A percentile compares a stretch with the other conserved stretches of the same genome.
These are phyloP conservation scores for Meyerozyma sp. DNA, from an alignment of 1,139 yeast species.

Conservation along the genomic window DNA sequence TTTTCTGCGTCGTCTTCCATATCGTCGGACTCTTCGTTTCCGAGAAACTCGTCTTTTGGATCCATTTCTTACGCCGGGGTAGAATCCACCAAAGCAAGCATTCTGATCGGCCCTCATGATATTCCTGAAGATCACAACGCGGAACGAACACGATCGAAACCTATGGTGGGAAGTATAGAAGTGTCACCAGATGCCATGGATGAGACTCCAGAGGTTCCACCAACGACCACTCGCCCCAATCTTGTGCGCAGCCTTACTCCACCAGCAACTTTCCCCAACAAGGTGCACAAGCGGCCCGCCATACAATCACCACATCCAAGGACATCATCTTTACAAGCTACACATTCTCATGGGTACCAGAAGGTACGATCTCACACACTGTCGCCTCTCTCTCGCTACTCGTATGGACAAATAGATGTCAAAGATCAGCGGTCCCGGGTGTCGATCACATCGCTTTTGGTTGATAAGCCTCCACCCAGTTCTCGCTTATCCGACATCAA, in stretches of 20 bases:
- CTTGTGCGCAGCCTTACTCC: constrained; percentile 11
- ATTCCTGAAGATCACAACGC: constrained; percentile 1
- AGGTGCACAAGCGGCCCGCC: neutral
- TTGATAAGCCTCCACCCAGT: constrained; percentile 7
- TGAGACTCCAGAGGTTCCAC: neutral
- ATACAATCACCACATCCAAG: constrained; percentile 1
- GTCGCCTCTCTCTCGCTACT: constrained; percentile 2
- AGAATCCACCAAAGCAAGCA: constrained; percentile 13
- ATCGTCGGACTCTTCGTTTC: neutral
- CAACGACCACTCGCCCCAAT: constrained; percentile 1
- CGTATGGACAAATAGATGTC: constrained; percentile 1
- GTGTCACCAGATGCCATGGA: neutral
- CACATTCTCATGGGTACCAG: neutral
- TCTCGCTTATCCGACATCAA: constrained; percentile 10
- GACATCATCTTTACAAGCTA: constrained; percentile 1
- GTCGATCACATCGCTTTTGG: constrained; percentile 28
- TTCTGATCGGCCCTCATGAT: constrained; percentile 25
- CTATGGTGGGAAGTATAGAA: neutral
- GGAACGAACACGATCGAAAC: neutral
- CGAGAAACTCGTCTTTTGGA: constrained; percentile 13
- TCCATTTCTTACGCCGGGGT: constrained; percentile 13
- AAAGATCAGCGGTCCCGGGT: constrained; percentile 16
- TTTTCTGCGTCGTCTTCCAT: constrained; percentile 1
- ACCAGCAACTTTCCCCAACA: constrained; percentile 7
- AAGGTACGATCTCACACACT: constrained; percentile 2